Base-by-base conservation (phyloP, 1,284 basidiomycete species). In the Earliella scabrosa region DNA sequence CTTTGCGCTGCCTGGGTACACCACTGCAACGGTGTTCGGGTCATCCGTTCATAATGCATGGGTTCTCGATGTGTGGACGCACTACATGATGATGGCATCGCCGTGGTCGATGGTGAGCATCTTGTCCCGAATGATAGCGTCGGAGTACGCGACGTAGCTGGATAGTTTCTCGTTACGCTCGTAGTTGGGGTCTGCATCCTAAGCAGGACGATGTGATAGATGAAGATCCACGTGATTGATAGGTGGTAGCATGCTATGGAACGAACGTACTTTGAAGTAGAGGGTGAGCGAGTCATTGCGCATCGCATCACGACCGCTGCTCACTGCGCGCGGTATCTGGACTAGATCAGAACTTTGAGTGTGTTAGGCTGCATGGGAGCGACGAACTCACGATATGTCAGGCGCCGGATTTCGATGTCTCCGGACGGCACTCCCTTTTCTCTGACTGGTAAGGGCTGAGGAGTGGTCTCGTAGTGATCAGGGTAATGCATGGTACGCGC, bases 91-190 rank as follows among this genome's bases (percentile, higher is more conserved):
- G 23, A 44, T 27, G 9, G 50, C 40, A 9, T 43, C 40, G n/a
- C 50, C 50, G 32, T 29, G 41, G 41, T 51, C 41, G 14, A 51
- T 36, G 21, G 50, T 51, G n/a, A 45, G 35, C 16, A n/a, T n/a
- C n/a, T 36, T 36, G 35, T 18, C 8, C 16, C 35, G 35, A 14
- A 9, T 10, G 5, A 18, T n/a, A n/a, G 10, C 10, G 16, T 36
- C n/a, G 6, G 8, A 32, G 14, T 32, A 32, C 7, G 5, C 5
- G 5, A 36, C 10, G 5, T 18, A 5, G 35, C 5, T 11, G 7
- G 35, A 11, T 11, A 36, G 5, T 18, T 18, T 36, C 35, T 36
- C 8, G 35, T 18, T 11, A 16, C 11, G 35, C 35, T 36, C n/a
- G 9, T 11, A 10, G 5, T 5, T 5, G 35, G 6, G 13, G 13